Evolutionary conservation across 805 yeast species (phyloP), one percentile per base, ranked within the genome.

Genomic region (Saturnispora diversa): DNA sequence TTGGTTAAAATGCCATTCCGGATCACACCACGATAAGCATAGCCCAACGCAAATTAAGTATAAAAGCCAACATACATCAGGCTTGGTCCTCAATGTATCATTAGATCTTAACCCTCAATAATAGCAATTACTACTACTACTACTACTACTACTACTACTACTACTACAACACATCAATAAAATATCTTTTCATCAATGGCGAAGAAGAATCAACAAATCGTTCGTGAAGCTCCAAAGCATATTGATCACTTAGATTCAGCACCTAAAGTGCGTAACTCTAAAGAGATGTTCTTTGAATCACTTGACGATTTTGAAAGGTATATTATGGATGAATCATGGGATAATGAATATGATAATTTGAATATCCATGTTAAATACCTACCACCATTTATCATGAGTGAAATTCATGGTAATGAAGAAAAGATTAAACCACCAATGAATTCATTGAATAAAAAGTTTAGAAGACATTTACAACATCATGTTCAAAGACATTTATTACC

Each of bases 381-480:
- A 53, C 92, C 92, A 16, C 90, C 90, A 37, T 82, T 82, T 55
- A 73, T 82, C 35, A 49, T 80, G 57, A 71, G 72, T 47, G 81
- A 76, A 43, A 72, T 78, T 45, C 84, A 78, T 48, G 74, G 77
- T 43, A 77, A 80, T 53, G 75, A 77, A 44, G 87, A 81, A 39
- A 80, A 77, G 55, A 73, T 81, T 46, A 79, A 80, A 58, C 80
- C 81, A 23, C 75, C 82, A 31, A 77, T 74, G 68, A 81, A 80
- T 60, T 76, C 80, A 46, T 75, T 81, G 56, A 77, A 80, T 43
- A 73, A 75, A 51, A 80, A 80, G 60, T 82, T 80, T 55, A 75
- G 75, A 45, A 70, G 90, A 56, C 80, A 80, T 58, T 68, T 82
- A 57, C 80, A 77, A 52, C 90, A 82, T 58, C 90, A 82, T 53